Conservation (phyloP, 371 early-diverging fungal species). For the Rhizopus microsporus region DNA sequence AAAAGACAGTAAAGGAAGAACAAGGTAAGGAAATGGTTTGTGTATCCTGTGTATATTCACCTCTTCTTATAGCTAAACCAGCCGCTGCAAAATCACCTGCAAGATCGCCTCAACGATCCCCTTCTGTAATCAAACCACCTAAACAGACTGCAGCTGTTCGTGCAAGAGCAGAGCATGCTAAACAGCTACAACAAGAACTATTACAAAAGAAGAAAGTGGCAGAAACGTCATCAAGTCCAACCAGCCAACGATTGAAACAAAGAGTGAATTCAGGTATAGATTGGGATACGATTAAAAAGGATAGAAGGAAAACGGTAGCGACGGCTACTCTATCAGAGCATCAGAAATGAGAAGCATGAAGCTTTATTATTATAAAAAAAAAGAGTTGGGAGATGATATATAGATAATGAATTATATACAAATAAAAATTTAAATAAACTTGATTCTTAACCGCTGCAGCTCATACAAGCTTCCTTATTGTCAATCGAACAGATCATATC, state of each 20-base stretch:
- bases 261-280: conserved; percentile 36
- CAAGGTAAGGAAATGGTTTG: background rate
- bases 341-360: background rate
- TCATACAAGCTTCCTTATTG: conserved; percentile 89
- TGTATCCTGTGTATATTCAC: too few relatives aligned
- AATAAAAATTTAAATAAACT: background rate
- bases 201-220: conserved; percentile 23
- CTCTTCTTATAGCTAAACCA: too few relatives aligned
- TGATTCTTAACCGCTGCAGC: conserved; percentile 76
- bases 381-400: background rate
- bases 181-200: conserved; percentile 38
- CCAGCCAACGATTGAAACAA: conserved; percentile 29
- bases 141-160: conserved; percentile 42
- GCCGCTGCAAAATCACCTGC: background rate
- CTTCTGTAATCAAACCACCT: conserved; percentile 25
- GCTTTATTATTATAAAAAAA: conserved; percentile 1
- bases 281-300: conserved; percentile 39
- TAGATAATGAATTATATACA: background rate
- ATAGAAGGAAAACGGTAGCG: conserved; percentile 36
- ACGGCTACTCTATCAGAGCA: background rate
- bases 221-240: conserved; percentile 1
- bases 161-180: conserved; percentile 47
- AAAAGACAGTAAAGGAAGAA: background rate
- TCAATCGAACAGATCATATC: conserved; percentile 85
- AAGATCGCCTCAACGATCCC: conserved; percentile 6